Conservation (phyloP, 495 filamentous ascomycete genomes). For the Hypoxylon lenormandii region DNA sequence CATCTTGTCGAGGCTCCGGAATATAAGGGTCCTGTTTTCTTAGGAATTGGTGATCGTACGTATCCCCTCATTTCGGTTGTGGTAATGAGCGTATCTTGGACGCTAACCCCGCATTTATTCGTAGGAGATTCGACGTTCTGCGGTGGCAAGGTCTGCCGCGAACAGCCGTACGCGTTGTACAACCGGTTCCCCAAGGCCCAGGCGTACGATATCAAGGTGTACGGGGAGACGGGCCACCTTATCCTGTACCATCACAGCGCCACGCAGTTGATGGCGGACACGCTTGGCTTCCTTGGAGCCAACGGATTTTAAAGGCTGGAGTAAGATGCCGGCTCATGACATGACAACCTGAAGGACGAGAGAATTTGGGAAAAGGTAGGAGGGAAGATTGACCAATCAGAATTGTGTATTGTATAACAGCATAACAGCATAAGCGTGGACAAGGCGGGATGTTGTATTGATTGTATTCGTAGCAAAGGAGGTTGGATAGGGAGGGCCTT, state of each 20-base stretch:
- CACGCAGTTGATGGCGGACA: constrained; percentile 22
- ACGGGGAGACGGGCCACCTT: constrained; percentile 31
- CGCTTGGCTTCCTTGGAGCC: constrained; percentile 8
- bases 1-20: constrained; percentile 34
- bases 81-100: neutral
- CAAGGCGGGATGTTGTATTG: too few species aligned
- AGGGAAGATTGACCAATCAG: too few species aligned
- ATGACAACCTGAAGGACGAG: too few species aligned
- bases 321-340: too few species aligned
- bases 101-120: neutral
- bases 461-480: too few species aligned
- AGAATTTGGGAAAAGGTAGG: too few species aligned
- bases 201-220: constrained; percentile 34
- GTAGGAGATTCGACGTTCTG: constrained; percentile 32
- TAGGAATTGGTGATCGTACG: constrained; percentile 42
- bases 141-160: constrained; percentile 20
- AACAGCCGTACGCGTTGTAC: constrained; percentile 26
- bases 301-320: neutral
- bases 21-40: constrained; percentile 35
- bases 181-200: constrained; percentile 33
- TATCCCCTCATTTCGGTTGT: neutral
- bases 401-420: too few species aligned
- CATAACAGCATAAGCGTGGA: too few species aligned
- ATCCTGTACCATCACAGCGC: constrained; percentile 38
- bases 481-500: too few species aligned